Evolutionary conservation across 2,329 filamentous ascomycete genomes (phyloP), one percentile per base, ranked within the genome.

Genomic region (Chaetomium strumarium): DNA sequence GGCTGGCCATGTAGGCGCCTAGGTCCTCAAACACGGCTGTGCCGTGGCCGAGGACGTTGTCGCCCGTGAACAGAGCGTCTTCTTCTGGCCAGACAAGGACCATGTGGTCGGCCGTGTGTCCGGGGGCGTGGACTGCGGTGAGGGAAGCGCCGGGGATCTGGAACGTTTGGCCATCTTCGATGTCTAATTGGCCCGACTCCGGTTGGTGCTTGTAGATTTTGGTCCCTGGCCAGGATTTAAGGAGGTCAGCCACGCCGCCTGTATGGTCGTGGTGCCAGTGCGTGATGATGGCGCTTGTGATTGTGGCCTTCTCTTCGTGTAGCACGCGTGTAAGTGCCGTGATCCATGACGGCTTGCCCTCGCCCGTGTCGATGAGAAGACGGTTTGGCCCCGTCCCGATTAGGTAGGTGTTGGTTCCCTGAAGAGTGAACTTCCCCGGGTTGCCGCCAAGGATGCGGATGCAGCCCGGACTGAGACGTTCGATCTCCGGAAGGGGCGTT

Each of bases 331-430:
- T 78, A 34, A 99, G 70, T 0, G 80, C 78, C 0, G 76, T 68
- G 39, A 82, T 76, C 92, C 92, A 99, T 33, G 79, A 76, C 2
- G 84, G 80, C 53, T 75, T 80, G 43, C 92, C 93, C 68, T 96
- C 86, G 45, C 88, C 93, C 0, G 91, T 96, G 70, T 99, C 93
- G 64, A 99, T 83, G 19, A 99, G 79, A 53, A 97, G 77, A 10
- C 93, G 84, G 7, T 73, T 70, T 6, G 73, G 67, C 3, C 91
- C 92, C 7, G 79, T 84, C 53, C 93, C 93, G 54, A 99, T 65
- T 16, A 99, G 79, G 68, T 99, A 99, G 33, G 93, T 99, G 69
- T 99, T 99, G 60, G 93, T 96, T 57, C 90, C 85, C 70, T 86
- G 81, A 11, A 86, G 71, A 5, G 80, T 78, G 63, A 84, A 84